These are phyloP conservation scores for Ogataea saltuana DNA, from an alignment of 805 yeast genomes.

Conservation along the genomic window DNA sequence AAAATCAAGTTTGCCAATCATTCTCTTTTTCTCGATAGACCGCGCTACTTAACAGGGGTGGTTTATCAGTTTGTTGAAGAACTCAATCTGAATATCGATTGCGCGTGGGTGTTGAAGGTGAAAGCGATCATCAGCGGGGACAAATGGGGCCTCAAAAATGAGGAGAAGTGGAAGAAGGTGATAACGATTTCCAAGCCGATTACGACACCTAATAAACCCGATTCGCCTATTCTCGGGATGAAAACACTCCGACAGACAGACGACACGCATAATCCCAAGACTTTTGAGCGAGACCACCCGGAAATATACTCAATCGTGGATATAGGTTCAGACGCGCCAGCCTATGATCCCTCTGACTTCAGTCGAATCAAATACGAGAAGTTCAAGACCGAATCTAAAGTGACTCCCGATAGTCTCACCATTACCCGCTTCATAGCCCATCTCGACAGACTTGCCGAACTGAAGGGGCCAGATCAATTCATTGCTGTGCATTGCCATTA, in stretches of 20 bases:
- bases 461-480: slow-evolving; percentile 34
- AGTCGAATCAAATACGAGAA: slow-evolving; percentile 58
- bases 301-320: slow-evolving; percentile 63
- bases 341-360: slow-evolving; percentile 64
- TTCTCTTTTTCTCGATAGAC: slow-evolving; percentile 60
- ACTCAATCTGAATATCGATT: slow-evolving; percentile 52
- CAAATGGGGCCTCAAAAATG: slow-evolving; percentile 80
- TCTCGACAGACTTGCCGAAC: slow-evolving; percentile 46
- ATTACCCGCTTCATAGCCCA: slow-evolving; percentile 56
- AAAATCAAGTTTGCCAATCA: slow-evolving; percentile 60
- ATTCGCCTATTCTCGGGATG: slow-evolving; percentile 64
- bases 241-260: slow-evolving; percentile 73
- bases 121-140: slow-evolving; percentile 64
- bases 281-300: slow-evolving; percentile 50
- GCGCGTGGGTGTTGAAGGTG: slow-evolving; percentile 69
- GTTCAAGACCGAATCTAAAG: slow-evolving; percentile 76
- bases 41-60: slow-evolving; percentile 62
- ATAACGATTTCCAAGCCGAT: slow-evolving; percentile 51
- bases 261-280: slow-evolving; percentile 54
- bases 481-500: slow-evolving; percentile 79
- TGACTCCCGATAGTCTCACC: slow-evolving; percentile 65
- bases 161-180: slow-evolving; percentile 65
- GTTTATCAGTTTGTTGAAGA: slow-evolving; percentile 56
- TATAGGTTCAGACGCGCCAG: slow-evolving; percentile 69
- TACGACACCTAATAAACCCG: slow-evolving; percentile 28